phyloP scores from a whole-genome alignment of 805 yeast species.

The Candida andamanensis region DNA sequence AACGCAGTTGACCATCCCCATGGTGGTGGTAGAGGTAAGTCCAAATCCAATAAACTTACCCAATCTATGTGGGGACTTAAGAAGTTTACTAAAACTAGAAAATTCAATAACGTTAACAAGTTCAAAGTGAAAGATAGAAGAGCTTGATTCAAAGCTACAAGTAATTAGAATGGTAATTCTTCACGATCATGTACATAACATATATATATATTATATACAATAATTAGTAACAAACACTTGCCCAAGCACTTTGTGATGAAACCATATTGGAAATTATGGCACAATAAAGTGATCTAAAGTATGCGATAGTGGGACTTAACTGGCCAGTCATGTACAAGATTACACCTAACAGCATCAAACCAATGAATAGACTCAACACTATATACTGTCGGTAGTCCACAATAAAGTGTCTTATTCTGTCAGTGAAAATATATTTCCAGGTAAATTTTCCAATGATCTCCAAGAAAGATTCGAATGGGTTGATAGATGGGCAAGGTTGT shows the following conservation, averaged over 20 bases:
- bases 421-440: slow-evolving; percentile 16
- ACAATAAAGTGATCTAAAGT: slow-evolving; percentile 1
- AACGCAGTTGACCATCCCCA: slow-evolving; percentile 96
- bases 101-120: slow-evolving; percentile 79
- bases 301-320: neutral
- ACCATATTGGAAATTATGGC: neutral
- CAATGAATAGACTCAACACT: slow-evolving; percentile 1
- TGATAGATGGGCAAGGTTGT: no score
- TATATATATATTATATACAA: neutral
- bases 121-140: slow-evolving; percentile 81
- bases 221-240: slow-evolving; percentile 1
- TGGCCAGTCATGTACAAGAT: slow-evolving; percentile 15
- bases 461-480: no score
- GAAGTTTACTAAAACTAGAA: slow-evolving; percentile 91
- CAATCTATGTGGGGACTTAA: slow-evolving; percentile 97
- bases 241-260: neutral
- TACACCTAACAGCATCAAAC: slow-evolving; percentile 7
- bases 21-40: slow-evolving; percentile 99
- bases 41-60: slow-evolving; percentile 90
- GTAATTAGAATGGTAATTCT: no score
- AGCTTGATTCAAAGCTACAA: slow-evolving; percentile 13
- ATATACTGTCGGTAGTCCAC: slow-evolving; percentile 3
- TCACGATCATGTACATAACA: slow-evolving; percentile 11
- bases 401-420: slow-evolving; percentile 10
- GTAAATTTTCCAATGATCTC: no score